phyloP scores from a whole-genome alignment of 2,329 filamentous ascomycete genomes.

The Catunica adiposa region DNA sequence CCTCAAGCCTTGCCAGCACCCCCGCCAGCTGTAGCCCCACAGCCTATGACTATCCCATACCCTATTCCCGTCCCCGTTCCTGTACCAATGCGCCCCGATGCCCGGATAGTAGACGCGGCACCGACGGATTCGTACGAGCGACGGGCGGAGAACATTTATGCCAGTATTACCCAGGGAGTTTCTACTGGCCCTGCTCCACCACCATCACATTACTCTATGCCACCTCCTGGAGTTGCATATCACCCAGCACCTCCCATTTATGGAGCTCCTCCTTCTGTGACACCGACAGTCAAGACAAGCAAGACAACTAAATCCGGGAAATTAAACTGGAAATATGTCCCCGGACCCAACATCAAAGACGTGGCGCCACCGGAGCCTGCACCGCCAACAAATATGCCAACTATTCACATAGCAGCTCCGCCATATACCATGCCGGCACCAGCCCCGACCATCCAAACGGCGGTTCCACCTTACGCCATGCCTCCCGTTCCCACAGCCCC shows the following conservation, averaged over 20 bases:
- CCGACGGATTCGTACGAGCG: conserved; percentile 5
- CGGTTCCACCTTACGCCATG: conserved; percentile 1
- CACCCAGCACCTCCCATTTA: neutral
- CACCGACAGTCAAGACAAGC: neutral
- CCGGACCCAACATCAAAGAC: neutral
- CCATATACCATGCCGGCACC: no score
- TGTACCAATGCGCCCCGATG: conserved; percentile 9
- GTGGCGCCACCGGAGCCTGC: neutral
- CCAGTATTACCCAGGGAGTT: neutral
- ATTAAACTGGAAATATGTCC: neutral
- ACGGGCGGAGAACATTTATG: conserved; percentile 1
- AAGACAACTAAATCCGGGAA: neutral
- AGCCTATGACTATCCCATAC: conserved; percentile 9
- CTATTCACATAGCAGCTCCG: no score
- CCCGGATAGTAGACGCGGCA: conserved; percentile 8
- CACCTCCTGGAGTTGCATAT: neutral
- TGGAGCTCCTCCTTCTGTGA: neutral
- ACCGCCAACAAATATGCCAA: no score
- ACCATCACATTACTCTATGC: neutral
- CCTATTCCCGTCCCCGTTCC: conserved; percentile 8
- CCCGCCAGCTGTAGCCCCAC: neutral
- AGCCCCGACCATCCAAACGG: conserved; percentile 2
- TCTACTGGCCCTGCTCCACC: neutral
- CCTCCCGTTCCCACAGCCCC: conserved; percentile 12
- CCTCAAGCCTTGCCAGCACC: neutral